Percentiles rank a stretch among this genome's conserved stretches.
These are phyloP conservation scores for Castanea crenata DNA, from an alignment of 306 rosid genomes.

Conservation along the genomic window DNA sequence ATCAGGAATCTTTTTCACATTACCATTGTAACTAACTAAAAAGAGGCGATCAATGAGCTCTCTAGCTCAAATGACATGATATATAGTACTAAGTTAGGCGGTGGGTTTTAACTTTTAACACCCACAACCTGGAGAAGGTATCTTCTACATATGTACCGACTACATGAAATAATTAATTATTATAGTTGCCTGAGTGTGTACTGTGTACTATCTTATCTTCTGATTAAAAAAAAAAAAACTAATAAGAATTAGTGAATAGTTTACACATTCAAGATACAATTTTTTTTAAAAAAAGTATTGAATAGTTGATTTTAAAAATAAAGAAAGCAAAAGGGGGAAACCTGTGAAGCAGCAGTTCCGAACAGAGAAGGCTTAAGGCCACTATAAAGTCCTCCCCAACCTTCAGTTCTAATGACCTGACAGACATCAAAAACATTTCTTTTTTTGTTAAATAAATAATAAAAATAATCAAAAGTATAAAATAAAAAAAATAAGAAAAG, in stretches of 20 bases:
- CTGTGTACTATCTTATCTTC: too few relatives aligned
- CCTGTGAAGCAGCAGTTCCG: slow-evolving; percentile 94
- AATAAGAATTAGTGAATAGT: not conserved
- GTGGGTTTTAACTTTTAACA: too few relatives aligned
- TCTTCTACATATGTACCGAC: too few relatives aligned
- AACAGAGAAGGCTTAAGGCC: slow-evolving; percentile 86
- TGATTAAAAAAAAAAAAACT: too few relatives aligned
- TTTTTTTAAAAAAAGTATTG: not conserved
- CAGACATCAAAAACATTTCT: not conserved
- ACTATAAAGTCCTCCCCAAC: slow-evolving; percentile 88
- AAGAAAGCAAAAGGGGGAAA: not conserved
- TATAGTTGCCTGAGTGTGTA: too few relatives aligned
- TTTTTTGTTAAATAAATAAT: not conserved
- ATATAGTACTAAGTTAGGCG: too few relatives aligned
- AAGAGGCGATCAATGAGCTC: not conserved
- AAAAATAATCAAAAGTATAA: not conserved
- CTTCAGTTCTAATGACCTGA: slow-evolving; percentile 63
- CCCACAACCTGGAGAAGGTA: too few relatives aligned
- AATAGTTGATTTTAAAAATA: not conserved
- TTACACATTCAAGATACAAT: not conserved
- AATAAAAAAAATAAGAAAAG: not conserved
- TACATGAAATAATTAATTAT: too few relatives aligned
- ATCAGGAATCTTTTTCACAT: not conserved
- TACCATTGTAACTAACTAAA: not conserved
- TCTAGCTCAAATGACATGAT: too few relatives aligned